A percentile compares a stretch with the other conserved stretches of the same genome.
Conservation (phyloP, 2,329 filamentous ascomycete species). For the Epichloe amarillans region DNA sequence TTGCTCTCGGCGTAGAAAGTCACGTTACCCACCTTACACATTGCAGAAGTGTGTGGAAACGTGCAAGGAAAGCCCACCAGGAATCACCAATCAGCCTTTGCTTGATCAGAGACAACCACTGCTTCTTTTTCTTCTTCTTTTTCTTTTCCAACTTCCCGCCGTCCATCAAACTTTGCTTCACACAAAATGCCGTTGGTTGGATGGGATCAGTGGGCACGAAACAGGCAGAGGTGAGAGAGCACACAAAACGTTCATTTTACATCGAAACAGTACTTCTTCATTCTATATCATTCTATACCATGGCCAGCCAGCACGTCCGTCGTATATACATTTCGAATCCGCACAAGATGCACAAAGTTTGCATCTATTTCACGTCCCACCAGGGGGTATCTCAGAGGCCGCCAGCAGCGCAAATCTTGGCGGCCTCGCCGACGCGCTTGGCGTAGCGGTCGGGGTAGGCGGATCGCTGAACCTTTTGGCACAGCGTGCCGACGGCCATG, state of each 20-base stretch:
- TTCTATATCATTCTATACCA: no score
- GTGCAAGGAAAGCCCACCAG: conserved; percentile 14
- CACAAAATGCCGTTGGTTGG: background rate
- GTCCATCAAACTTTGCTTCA: no score
- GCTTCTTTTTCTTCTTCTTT: conserved; percentile 10
- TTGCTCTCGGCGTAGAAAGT: conserved; percentile 26
- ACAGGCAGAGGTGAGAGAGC: no score
- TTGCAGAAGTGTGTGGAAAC: conserved; percentile 36
- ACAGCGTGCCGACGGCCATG: conserved; percentile 10
- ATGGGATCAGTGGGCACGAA: background rate
- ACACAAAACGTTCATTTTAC: background rate
- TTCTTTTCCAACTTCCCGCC: no score
- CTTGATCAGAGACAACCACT: conserved; percentile 40
- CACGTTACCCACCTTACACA: conserved; percentile 41
- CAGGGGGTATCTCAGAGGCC: conserved; percentile 4
- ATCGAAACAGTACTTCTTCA: no score
- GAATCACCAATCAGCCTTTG: conserved; percentile 49
- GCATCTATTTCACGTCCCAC: no score
- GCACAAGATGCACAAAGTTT: background rate
- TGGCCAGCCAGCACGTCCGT: no score
- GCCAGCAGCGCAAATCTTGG: conserved; percentile 9
- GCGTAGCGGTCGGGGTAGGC: conserved; percentile 9
- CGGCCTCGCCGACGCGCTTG: conserved; percentile 8
- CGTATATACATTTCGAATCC: background rate
- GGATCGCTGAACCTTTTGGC: conserved; percentile 13